Evolutionary conservation across 768 basidiomycete species (phyloP), one percentile per base, ranked within the genome.

Genomic region (Dioszegia hungarica): DNA sequence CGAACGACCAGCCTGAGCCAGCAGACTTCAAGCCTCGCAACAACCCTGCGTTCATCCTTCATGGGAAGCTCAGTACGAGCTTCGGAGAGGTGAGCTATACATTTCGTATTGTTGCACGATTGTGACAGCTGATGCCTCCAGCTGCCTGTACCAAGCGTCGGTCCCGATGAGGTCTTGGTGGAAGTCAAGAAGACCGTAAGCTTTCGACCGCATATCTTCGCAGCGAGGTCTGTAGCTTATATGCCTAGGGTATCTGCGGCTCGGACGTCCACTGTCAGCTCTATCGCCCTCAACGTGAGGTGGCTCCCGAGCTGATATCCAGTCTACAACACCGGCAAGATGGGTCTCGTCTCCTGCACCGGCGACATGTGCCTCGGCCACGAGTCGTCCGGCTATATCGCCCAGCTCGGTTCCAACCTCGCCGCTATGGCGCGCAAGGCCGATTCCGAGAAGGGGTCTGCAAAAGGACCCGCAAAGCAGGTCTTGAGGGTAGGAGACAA

Each of bases 131-230:
- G 8, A 45, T 10, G 20, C 33, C 25, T 57, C n/a, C n/a, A 75
- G 74, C 62, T 68, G n/a, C 69, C 70, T 6, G 68, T 75, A 1
- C 74, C 74, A 8, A 62, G 70, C 15, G 60, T 74, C 24, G 79
- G 81, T 19, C 82, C 81, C 53, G 79, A 86, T 69, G 87, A 95
- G 61, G 90, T 91, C 38, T 83, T 97, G 20, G 84, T 98, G 31
- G 81, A 87, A 66, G 87, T 97, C 38, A 91, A 90, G 79, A 92
- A 92, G 79, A 94, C 92, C 17, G 91, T 85, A 57, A 58, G 81
- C 43, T n/a, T 12, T 27, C n/a, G n/a, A n/a, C n/a, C n/a, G n/a
- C n/a, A n/a, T n/a, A n/a, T n/a, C n/a, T n/a, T n/a, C n/a, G n/a
- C n/a, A n/a, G n/a, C n/a, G n/a, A n/a, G n/a, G n/a, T n/a, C 17